Percentiles rank a stretch among this genome's conserved stretches.
phyloP scores from a whole-genome alignment of 352 stramenopile species.

The Phytophthora macrochlamydospora region DNA sequence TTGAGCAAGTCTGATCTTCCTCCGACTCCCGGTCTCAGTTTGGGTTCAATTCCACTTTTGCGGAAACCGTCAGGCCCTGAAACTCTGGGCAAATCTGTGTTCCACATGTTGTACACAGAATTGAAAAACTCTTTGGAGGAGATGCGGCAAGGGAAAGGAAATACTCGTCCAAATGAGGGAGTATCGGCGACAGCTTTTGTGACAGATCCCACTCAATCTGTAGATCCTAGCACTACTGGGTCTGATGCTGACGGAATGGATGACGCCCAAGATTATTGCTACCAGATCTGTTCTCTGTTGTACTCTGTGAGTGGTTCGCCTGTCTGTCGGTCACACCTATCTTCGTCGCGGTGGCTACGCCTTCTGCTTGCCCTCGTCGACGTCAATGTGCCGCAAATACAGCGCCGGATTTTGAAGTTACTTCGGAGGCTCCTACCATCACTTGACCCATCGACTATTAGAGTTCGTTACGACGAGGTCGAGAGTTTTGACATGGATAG shows the following conservation, averaged over 20 bases:
- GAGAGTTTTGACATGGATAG: conserved; percentile 84
- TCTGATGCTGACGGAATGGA: conserved; percentile 40
- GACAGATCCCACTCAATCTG: conserved; percentile 47
- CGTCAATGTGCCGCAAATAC: conserved; percentile 73
- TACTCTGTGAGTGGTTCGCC: conserved; percentile 88
- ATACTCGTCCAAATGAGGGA: conserved; percentile 10
- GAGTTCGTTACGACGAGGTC: conserved; percentile 66
- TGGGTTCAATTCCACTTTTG: conserved; percentile 77
- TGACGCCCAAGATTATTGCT: conserved; percentile 88
- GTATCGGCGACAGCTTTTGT: conserved; percentile 28
- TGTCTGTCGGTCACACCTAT: conserved; percentile 83
- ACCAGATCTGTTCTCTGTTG: conserved; percentile 87
- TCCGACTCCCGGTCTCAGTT: conserved; percentile 44
- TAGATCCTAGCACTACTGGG: conserved; percentile 42
- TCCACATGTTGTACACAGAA: conserved; percentile 92
- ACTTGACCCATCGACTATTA: conserved; percentile 67
- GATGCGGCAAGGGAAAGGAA: conserved; percentile 47
- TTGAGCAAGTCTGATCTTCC: conserved; percentile 58
- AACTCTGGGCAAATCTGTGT: conserved; percentile 90
- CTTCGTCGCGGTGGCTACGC: conserved; percentile 83
- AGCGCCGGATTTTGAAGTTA: conserved; percentile 83
- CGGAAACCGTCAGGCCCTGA: conserved; percentile 86
- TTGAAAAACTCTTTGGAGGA: conserved; percentile 87
- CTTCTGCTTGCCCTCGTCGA: conserved; percentile 82
- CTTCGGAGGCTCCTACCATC: conserved; percentile 79